Conservation (phyloP, 2,329 filamentous ascomycete species). For the Trichophyton schoenleinii region DNA sequence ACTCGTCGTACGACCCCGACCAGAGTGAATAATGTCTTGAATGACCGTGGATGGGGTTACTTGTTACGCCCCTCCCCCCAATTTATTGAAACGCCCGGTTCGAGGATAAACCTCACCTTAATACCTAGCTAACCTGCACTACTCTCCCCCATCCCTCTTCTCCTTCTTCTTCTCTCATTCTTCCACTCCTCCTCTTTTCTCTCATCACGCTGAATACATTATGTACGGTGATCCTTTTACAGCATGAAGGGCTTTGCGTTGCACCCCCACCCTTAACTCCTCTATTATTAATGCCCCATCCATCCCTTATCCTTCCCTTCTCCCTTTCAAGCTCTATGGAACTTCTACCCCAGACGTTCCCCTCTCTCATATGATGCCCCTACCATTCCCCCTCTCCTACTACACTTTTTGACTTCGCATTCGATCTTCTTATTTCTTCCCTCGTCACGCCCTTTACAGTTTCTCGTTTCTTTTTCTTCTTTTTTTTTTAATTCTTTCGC, state of each 20-base stretch:
- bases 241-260: not conserved
- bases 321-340: not conserved
- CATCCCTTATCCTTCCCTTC: not conserved
- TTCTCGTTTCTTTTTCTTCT: not conserved
- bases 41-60: not conserved
- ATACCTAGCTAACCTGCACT: slow-evolving; percentile 14
- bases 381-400: not conserved
- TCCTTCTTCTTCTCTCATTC: not conserved
- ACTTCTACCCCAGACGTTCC: not conserved
- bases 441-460: not conserved
- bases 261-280: not conserved
- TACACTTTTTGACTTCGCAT: not conserved
- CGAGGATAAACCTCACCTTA: slow-evolving; percentile 2
- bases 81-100: not conserved
- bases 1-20: slow-evolving; percentile 51
- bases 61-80: not conserved
- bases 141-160: slow-evolving; percentile 3
- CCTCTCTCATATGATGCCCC: not conserved
- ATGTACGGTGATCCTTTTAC: slow-evolving; percentile 2
- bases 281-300: not conserved
- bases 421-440: too few relatives aligned
- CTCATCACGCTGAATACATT: not conserved
- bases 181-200: not conserved
- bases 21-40: slow-evolving; percentile 17
- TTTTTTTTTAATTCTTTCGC: not conserved